phyloP scores from a whole-genome alignment of 331 rosid genomes.

The Malus hybrid region DNA sequence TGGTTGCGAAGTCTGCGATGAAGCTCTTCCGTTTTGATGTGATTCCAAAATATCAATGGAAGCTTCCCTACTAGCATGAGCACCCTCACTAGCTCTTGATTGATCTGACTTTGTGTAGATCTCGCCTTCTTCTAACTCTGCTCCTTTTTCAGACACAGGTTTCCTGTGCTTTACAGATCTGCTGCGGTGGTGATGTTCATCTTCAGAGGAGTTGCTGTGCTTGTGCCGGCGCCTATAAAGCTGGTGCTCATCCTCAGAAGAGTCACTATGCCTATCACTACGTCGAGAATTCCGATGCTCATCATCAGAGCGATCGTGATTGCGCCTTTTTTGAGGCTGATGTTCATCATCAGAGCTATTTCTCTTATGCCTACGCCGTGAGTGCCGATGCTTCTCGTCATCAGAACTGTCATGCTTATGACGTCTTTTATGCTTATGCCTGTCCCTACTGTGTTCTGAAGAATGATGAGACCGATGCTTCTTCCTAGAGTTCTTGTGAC shows the following conservation, averaged over 20 bases:
- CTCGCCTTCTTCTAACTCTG: constrained; percentile 73
- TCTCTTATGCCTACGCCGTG: constrained; percentile 16
- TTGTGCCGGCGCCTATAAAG: constrained; percentile 20
- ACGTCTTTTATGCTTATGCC: constrained; percentile 45
- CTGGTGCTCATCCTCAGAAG: constrained; percentile 35
- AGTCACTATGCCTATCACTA: constrained; percentile 19
- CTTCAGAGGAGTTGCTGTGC: constrained; percentile 32
- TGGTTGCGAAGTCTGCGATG: constrained; percentile 47
- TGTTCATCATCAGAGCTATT: constrained; percentile 33
- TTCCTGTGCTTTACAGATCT: constrained; percentile 28
- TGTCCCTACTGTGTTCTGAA: constrained; percentile 40
- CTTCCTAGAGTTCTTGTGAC: constrained; percentile 44
- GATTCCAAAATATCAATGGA: constrained; percentile 35
- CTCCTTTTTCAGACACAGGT: constrained; percentile 26
- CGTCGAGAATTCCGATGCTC: constrained; percentile 26
- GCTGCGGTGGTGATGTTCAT: constrained; percentile 27
- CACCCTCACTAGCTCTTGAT: constrained; percentile 31
- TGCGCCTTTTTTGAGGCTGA: constrained; percentile 1
- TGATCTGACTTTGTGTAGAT: constrained; percentile 39
- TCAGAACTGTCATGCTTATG: constrained; percentile 34
- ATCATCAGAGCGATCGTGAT: constrained; percentile 23
- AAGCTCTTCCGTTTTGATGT: constrained; percentile 20
- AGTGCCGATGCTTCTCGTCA: constrained; percentile 24
- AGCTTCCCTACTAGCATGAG: constrained; percentile 46
- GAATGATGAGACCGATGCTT: constrained; percentile 51